phyloP scores from a whole-genome alignment of 2,329 filamentous ascomycete genomes.

The Colletotrichum salicis region DNA sequence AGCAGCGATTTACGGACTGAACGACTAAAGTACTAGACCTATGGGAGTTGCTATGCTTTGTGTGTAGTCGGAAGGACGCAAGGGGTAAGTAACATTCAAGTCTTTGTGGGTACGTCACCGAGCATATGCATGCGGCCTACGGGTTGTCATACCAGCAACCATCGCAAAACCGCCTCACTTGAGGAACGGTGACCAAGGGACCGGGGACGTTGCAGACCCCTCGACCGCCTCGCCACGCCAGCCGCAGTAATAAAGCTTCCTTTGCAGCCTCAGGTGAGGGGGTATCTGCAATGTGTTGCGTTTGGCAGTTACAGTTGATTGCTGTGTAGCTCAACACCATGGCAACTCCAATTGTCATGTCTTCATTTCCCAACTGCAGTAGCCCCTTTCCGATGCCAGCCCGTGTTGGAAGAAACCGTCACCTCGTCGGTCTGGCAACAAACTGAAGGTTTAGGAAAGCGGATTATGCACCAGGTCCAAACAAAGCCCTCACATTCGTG shows the following conservation, averaged over 20 bases:
- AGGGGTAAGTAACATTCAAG: not conserved
- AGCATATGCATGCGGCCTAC: slow-evolving; percentile 25
- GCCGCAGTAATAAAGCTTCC: slow-evolving; percentile 15
- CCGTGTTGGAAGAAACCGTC: not conserved
- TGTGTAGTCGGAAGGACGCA: not conserved
- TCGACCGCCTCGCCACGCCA: slow-evolving; percentile 12
- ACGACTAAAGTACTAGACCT: not conserved
- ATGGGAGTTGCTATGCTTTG: not conserved
- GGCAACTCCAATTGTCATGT: not conserved
- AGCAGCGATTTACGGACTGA: not conserved
- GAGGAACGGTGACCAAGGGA: not conserved
- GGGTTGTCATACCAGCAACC: slow-evolving; percentile 23
- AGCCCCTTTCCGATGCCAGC: not conserved
- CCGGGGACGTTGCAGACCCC: not conserved
- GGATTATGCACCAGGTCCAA: too few relatives aligned
- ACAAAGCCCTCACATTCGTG: too few relatives aligned
- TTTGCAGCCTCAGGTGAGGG: slow-evolving; percentile 10
- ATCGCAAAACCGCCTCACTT: slow-evolving; percentile 24
- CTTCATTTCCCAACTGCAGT: not conserved
- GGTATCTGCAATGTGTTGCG: not conserved
- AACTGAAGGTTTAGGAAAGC: not conserved
- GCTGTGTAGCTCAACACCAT: not conserved
- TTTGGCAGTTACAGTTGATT: not conserved
- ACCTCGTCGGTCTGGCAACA: not conserved
- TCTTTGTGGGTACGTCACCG: slow-evolving; percentile 20